Base-by-base conservation (phyloP, 257 asterid genomes). In the Galeopsis tetrahit region DNA sequence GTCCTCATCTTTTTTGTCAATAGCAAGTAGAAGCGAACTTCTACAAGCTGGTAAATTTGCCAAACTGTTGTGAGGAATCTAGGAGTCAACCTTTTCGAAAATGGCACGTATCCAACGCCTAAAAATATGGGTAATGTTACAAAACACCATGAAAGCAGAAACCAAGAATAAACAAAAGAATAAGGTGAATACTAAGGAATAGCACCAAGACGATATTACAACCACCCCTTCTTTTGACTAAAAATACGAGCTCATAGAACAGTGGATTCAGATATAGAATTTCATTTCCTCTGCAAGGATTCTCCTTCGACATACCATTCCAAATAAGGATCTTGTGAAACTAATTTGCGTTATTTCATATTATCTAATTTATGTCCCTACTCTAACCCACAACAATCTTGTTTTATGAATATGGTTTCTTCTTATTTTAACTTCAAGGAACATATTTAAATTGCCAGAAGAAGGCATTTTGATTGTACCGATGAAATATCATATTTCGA, bases 41-140 rank as follows among this genome's bases (percentile, higher is more conserved):
- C 49, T 11, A 51, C 32, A 77, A 70, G 78, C 72, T 59, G 60
- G 67, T 51, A 11, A 31, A 63, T 51, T 34, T 48, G 56, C 70
- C 73, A 70, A 42, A 60, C 65, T 68, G 17, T 62, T 40, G 65
- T 31, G 28, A 67, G 60, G 70, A 44, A 49, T 21, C 72, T 74
- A 31, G 49, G 42, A 51, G 73, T 73, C 87, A 73, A 57, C 71
- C 78, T 79, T 75, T 76, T 75, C 75, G 86, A 91, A 85, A 73
- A 83, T 71, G 76, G 89, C 97, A 74, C 89, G 89, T 68, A 91
- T 69, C 97, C 97, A 91, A 52, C 88, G 88, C 89, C 97, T 91
- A 69, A 78, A 40, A 74, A 67, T 52, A 79, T 36, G 69, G 68
- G 36, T 14, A 44, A 66, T 46, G 58, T 43, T 21, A 43, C 31